Evolutionary conservation across 2,329 filamentous ascomycete genomes (phyloP), one percentile per base, ranked within the genome.

Genomic region (Coleophoma eucalyptorum): DNA sequence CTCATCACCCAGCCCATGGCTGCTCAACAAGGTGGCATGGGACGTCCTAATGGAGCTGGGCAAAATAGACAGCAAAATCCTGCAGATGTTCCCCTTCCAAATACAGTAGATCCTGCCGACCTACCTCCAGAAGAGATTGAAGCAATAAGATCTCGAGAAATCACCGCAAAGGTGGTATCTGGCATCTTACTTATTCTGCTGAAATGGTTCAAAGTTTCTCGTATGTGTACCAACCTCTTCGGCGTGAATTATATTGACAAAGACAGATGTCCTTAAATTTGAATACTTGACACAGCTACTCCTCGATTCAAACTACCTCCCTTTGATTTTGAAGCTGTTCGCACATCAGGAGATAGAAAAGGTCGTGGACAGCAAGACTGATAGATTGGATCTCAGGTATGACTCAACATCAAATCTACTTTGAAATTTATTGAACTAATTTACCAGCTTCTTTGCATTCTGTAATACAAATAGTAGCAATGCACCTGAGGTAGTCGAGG

Each of bases 151-250:
- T 85, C 83, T 15, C 83, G 93, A 50, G 94, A 99, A 68, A 92
- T 99, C 47, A 87, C 87, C 12, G 84, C 87, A 21, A 97, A 97
- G 69, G 93, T 93, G 0, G 86, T 96, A 19, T 94, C 91, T n/a
- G 92, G 89, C 1, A 87, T 91, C 50, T 72, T 99, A 26, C 73
- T 99, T 26, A 74, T 96, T n/a, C 71, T 97, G 42, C 67, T 97
- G 54, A 99, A 97, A 69, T 99, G 94, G 94, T 87, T 97, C 62
- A 95, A 96, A 67, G 76, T 96, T 49, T 97, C 91, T 51, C 94
- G 90, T 95, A 75, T 75, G 89, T 49, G 10, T 34, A 3, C 15
- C 40, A 8, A 16, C 26, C 21, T n/a, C 38, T 6, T 20, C 10
- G 40, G 3, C 3, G 5, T 6, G 16, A 18, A 32, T 8, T 31